Percentiles rank a stretch among this genome's conserved stretches.
Conservation (phyloP, 352 stramenopile genomes). For the Globisporangium splendens region DNA sequence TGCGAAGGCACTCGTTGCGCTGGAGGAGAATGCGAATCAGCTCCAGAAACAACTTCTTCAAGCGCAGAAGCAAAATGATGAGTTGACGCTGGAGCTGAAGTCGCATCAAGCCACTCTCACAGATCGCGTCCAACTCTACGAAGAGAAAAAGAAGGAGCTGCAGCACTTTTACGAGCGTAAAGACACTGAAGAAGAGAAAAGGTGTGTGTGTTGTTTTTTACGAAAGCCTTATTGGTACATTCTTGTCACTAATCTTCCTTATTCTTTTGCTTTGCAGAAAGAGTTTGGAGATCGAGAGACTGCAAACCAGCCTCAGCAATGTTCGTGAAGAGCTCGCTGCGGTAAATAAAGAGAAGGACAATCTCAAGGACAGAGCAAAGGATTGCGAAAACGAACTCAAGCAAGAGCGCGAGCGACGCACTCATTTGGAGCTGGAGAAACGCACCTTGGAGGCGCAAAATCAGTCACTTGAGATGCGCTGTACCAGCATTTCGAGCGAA, state of each 20-base stretch:
- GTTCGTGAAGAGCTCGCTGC: conserved; percentile 46
- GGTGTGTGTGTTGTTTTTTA: conserved; percentile 18
- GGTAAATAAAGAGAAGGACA: conserved; percentile 46
- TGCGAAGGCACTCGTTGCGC: conserved; percentile 19
- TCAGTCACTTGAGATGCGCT: conserved; percentile 44
- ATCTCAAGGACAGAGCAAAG: conserved; percentile 35
- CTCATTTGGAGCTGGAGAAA: conserved; percentile 57
- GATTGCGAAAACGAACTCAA: conserved; percentile 44
- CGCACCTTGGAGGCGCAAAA: conserved; percentile 58
- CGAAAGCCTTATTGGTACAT: background rate
- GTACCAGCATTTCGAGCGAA: conserved; percentile 30
- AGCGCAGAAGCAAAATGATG: conserved; percentile 46
- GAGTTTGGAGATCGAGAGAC: conserved; percentile 42
- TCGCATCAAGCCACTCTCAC: conserved; percentile 39
- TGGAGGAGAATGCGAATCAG: conserved; percentile 33
- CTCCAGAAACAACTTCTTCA: conserved; percentile 56
- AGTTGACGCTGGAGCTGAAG: conserved; percentile 60
- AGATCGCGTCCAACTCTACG: conserved; percentile 48
- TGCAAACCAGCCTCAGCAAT: conserved; percentile 48
- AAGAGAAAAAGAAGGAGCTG: conserved; percentile 67
- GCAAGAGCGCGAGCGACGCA: conserved; percentile 47
- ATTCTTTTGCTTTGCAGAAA: conserved; percentile 24
- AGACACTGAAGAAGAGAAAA: conserved; percentile 43
- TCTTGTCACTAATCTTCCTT: background rate
- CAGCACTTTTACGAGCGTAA: conserved; percentile 62